These are phyloP conservation scores for Sporobolomyces phaffii DNA, from an alignment of 768 basidiomycete species.

Conservation along the genomic window DNA sequence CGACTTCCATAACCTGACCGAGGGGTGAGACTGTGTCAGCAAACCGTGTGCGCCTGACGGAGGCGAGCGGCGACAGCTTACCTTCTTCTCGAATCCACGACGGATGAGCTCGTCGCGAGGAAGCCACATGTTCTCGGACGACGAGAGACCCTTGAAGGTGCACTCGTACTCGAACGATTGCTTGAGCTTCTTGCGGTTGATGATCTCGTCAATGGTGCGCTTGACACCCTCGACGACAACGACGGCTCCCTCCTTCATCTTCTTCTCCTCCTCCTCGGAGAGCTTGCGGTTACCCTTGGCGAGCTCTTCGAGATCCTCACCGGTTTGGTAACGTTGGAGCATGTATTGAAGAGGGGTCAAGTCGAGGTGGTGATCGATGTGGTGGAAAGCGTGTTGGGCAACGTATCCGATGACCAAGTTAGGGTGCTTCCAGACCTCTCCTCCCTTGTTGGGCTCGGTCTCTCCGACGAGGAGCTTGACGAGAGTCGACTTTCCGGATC, in stretches of 20 bases:
- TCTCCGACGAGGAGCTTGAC: constrained; percentile 93
- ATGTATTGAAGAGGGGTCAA: constrained; percentile 96
- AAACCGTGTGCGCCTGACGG: too few species aligned
- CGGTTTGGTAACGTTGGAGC: constrained; percentile 98
- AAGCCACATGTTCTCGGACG: constrained; percentile 91
- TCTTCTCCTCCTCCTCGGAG: constrained; percentile 71
- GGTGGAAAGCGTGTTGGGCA: constrained; percentile 70
- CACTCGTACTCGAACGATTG: constrained; percentile 76
- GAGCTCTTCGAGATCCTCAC: constrained; percentile 88
- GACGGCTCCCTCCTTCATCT: constrained; percentile 78
- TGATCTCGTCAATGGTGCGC: constrained; percentile 72
- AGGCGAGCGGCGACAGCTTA: constrained; percentile 50
- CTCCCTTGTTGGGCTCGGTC: constrained; percentile 83
- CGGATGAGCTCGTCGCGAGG: constrained; percentile 76
- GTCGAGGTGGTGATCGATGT: constrained; percentile 78
- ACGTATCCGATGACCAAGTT: constrained; percentile 92
- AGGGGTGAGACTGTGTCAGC: constrained; percentile 81
- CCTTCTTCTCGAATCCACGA: constrained; percentile 83
- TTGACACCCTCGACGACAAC: constrained; percentile 85
- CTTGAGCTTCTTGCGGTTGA: constrained; percentile 81
- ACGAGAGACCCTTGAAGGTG: constrained; percentile 58
- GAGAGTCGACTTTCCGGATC: constrained; percentile 93
- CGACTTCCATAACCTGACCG: constrained; percentile 77
- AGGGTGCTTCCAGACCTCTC: constrained; percentile 88
- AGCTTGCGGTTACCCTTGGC: constrained; percentile 83